Conservation (phyloP, 768 basidiomycete genomes). For the Mycena albidolilacea region DNA sequence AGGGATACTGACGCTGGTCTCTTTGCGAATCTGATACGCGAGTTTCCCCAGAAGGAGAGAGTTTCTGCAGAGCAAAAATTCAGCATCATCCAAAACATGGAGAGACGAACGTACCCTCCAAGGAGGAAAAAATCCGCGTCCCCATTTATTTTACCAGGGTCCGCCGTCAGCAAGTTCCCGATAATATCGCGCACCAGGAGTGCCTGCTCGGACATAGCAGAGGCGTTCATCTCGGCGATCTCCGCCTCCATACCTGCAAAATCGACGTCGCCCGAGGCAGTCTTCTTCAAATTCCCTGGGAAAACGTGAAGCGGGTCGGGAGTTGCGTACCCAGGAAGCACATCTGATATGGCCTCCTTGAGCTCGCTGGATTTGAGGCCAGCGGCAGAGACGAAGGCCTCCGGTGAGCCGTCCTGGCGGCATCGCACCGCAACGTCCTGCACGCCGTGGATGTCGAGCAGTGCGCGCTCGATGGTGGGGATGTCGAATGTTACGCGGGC, state of each 20-base stretch:
- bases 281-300: constrained; percentile 37
- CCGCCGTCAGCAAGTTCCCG: constrained; percentile 48
- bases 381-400: constrained; percentile 54
- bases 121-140: constrained; percentile 61
- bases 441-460: constrained; percentile 50
- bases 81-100: background rate
- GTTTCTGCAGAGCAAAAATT: constrained; percentile 42
- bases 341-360: constrained; percentile 38
- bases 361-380: constrained; percentile 42
- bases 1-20: constrained; percentile 52
- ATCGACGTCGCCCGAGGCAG: constrained; percentile 44
- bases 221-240: constrained; percentile 38
- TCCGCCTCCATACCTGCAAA: constrained; percentile 51
- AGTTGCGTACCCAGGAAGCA: constrained; percentile 57
- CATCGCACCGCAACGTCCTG: constrained; percentile 52
- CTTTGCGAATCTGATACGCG: constrained; percentile 56
- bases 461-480: constrained; percentile 43
- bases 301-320: constrained; percentile 55
- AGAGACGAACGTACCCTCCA: constrained; percentile 44
- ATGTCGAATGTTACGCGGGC: constrained; percentile 49
- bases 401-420: constrained; percentile 50
- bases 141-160: constrained; percentile 46
- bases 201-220: constrained; percentile 49
- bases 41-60: constrained; percentile 62
- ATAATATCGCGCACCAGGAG: constrained; percentile 54